These are phyloP conservation scores for Chrysoporthe deuterocubensis DNA, from an alignment of 2,329 filamentous ascomycete species.

Conservation along the genomic window DNA sequence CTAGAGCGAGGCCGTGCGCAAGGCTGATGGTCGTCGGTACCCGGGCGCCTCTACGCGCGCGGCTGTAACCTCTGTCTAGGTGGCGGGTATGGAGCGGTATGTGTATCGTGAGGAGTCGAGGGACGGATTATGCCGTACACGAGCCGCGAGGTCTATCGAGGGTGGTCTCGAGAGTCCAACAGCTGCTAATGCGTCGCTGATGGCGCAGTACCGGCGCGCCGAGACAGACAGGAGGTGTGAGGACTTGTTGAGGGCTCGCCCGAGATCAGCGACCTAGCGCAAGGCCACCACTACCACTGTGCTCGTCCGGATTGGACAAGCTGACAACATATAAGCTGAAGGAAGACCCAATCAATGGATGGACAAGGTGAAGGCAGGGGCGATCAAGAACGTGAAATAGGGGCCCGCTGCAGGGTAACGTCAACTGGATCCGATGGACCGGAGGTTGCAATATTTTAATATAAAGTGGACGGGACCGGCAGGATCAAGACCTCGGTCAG, in stretches of 20 bases:
- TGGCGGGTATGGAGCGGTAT: constrained; percentile 1
- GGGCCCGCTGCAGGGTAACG: constrained; percentile 21
- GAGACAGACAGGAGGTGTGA: constrained; percentile 14
- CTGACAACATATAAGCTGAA: constrained; percentile 26
- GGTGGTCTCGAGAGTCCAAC: neutral
- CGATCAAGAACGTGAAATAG: constrained; percentile 19
- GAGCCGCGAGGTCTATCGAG: neutral
- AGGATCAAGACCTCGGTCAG: constrained; percentile 23
- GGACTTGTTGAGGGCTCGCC: constrained; percentile 11
- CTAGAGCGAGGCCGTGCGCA: constrained; percentile 14
- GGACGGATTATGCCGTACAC: neutral
- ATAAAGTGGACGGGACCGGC: constrained; percentile 28
- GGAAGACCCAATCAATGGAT: constrained; percentile 21
- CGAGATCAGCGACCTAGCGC: constrained; percentile 13
- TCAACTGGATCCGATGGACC: constrained; percentile 18
- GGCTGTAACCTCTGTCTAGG: constrained; percentile 16
- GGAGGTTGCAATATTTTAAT: constrained; percentile 26
- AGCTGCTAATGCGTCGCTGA: neutral
- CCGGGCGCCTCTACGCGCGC: constrained; percentile 26
- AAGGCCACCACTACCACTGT: constrained; percentile 8
- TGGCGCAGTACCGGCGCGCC: constrained; percentile 9
- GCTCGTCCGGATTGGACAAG: constrained; percentile 18
- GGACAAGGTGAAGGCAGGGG: constrained; percentile 23
- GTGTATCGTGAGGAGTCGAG: neutral
- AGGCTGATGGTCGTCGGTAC: constrained; percentile 14